phyloP scores from a whole-genome alignment of 2,329 filamentous ascomycete species.

The Phyllachora maydis region DNA sequence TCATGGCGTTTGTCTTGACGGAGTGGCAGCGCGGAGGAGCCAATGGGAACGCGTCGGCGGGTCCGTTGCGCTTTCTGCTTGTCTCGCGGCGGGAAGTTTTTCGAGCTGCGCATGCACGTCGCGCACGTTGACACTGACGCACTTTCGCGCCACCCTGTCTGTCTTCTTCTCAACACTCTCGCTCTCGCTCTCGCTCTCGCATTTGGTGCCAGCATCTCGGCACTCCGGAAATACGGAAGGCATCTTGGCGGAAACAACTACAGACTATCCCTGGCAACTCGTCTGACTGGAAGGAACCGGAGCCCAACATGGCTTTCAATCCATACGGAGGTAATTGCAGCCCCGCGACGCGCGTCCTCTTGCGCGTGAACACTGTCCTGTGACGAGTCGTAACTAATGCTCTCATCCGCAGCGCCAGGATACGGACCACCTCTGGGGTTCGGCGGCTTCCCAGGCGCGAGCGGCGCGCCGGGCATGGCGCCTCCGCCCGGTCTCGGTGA shows the following conservation, averaged over 20 bases:
- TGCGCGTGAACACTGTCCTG: too few species aligned
- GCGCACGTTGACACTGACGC: too few species aligned
- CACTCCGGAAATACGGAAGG: neutral
- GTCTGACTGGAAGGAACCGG: neutral
- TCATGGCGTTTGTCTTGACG: too few species aligned
- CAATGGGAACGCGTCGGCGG: too few species aligned
- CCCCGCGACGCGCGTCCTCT: too few species aligned
- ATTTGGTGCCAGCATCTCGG: neutral
- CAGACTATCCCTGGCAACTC: neutral
- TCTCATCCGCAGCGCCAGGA: constrained; percentile 21
- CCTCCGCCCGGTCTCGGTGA: constrained; percentile 69
- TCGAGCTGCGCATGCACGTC: too few species aligned
- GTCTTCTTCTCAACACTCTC: too few species aligned
- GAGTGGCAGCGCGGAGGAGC: too few species aligned
- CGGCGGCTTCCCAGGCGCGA: constrained; percentile 43
- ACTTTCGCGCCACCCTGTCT: too few species aligned
- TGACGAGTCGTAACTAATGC: neutral
- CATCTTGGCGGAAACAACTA: neutral
- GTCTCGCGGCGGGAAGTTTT: too few species aligned
- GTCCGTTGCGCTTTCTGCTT: too few species aligned
- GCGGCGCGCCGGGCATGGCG: constrained; percentile 44
- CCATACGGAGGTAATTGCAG: constrained; percentile 34
- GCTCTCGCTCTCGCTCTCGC: neutral
- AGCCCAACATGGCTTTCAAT: constrained; percentile 32
- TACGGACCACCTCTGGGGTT: constrained; percentile 63